These are phyloP conservation scores for Mycena kentingensis DNA, from an alignment of 768 basidiomycete genomes.

Conservation along the genomic window DNA sequence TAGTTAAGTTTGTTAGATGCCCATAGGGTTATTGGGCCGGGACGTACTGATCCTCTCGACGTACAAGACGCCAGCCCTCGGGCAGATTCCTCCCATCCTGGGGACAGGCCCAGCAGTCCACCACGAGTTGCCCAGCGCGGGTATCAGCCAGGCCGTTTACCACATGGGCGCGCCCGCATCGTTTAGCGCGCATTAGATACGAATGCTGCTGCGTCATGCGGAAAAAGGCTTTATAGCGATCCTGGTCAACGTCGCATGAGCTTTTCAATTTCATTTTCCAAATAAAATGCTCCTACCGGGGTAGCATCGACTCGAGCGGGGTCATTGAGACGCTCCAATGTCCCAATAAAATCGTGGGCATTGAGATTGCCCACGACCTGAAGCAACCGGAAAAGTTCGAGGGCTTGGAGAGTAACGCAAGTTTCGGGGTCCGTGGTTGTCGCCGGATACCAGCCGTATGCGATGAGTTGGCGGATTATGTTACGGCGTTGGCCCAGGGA, in stretches of 20 bases:
- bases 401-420: not conserved
- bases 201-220: not conserved
- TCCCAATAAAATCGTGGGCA: conserved; percentile 5
- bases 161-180: not conserved
- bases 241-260: not conserved
- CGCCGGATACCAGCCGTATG: conserved; percentile 12
- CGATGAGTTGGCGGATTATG: conserved; percentile 3
- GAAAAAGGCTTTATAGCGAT: not conserved
- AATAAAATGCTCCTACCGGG: not conserved
- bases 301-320: not conserved
- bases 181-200: not conserved
- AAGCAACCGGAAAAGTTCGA: not conserved
- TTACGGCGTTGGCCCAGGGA: not conserved
- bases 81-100: conserved; percentile 17
- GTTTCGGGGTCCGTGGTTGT: conserved; percentile 4
- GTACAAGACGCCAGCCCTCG: conserved; percentile 11
- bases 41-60: too few species aligned
- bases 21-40: too few species aligned
- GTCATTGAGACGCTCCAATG: conserved; percentile 5
- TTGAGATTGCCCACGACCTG: conserved; percentile 8
- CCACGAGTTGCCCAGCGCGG: conserved; percentile 2
- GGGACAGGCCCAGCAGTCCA: conserved; percentile 21
- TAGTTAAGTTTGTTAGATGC: too few species aligned
- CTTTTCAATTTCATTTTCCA: not conserved
- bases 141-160: not conserved